Evolutionary conservation across 257 asterid genomes (phyloP), one percentile per base, ranked within the genome.

Genomic region (Echites panduratus): DNA sequence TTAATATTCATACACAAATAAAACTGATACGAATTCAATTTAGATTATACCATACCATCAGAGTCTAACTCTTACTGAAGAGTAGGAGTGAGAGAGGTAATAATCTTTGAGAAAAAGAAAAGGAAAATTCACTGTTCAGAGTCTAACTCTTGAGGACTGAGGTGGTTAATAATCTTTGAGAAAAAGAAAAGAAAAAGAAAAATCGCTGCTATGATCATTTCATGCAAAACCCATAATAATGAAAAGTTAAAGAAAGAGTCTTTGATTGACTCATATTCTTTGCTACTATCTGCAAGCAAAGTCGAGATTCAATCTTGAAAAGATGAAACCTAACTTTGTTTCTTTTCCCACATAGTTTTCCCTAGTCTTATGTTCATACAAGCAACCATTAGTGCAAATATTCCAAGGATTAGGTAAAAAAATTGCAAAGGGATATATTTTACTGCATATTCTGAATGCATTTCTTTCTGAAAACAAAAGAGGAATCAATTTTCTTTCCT

Each of bases 271-370:
- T 61, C 70, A 66, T 83, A 78, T 88, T 85, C 90, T 76, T 86
- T 82, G 87, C 50, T 72, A 77, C 80, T 27, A 61, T 78, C 77
- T 22, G 66, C 88, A 89, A 87, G 87, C 82, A 89, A 89, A 84
- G 85, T 78, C 82, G 75, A 81, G 43, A 17, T n/a, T n/a, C n/a
- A n/a, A n/a, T n/a, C n/a, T n/a, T n/a, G n/a, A 5, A 20, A 75
- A 76, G 75, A 80, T 68, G 75, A 66, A 76, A 75, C 71, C 50
- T 22, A 73, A 65, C 85, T 81, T 77, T 66, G 52, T 32, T 81
- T 74, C 66, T 79, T 77, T 79, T 74, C 38, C 79, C 71, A 67
- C 50, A 66, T 29, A 47, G 38, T 66, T 70, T 72, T 54, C 16
- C 0, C n/a, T 53, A 70, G 88, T 82, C 90, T 41, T 80, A 75